These are phyloP conservation scores for Heterobasidion annosum DNA, from an alignment of 1,284 basidiomycete genomes.

Conservation along the genomic window DNA sequence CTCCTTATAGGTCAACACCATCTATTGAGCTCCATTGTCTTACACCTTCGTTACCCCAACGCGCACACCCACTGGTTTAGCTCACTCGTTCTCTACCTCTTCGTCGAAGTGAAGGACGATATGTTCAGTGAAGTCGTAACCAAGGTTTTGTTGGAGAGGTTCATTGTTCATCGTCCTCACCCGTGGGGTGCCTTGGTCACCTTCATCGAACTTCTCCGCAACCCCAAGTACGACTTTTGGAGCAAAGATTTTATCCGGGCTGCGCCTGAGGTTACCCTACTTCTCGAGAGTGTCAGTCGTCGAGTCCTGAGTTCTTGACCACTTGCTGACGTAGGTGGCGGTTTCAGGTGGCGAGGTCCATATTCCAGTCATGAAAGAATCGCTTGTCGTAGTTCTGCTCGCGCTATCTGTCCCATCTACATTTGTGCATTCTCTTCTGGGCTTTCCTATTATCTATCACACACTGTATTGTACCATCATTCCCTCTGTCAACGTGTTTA, in stretches of 20 bases:
- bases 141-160: constrained; percentile 86
- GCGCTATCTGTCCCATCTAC: constrained; percentile 59
- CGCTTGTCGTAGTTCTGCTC: constrained; percentile 30
- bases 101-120: constrained; percentile 67
- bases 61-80: constrained; percentile 98
- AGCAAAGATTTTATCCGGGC: constrained; percentile 74
- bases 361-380: constrained; percentile 62
- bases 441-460: constrained; percentile 23
- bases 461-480: constrained; percentile 77
- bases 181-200: constrained; percentile 96
- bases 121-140: constrained; percentile 87
- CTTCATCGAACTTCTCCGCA: constrained; percentile 86
- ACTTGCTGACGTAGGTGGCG: background rate
- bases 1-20: constrained; percentile 75
- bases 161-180: constrained; percentile 90
- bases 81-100: constrained; percentile 81
- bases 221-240: constrained; percentile 83
- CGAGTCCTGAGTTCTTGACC: background rate
- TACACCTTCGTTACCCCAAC: constrained; percentile 93
- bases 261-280: constrained; percentile 72
- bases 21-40: constrained; percentile 81
- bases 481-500: constrained; percentile 20
- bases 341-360: constrained; percentile 57
- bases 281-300: constrained; percentile 62
- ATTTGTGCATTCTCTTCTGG: constrained; percentile 26